Base-by-base conservation (phyloP, 2,329 filamentous ascomycete genomes). In the Beauveria sp. region DNA sequence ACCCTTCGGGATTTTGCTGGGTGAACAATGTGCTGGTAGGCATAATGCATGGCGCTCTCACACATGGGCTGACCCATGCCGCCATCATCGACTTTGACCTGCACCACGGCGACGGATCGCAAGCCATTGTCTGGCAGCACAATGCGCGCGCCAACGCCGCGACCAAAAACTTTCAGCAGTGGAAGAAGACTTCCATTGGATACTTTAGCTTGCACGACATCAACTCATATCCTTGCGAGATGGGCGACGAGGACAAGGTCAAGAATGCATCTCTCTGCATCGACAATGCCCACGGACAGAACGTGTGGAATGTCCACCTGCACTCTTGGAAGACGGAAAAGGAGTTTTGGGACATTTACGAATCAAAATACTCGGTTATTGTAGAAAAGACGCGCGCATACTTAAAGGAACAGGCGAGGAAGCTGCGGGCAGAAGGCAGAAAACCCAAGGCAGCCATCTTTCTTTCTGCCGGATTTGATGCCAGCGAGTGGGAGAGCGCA, bases 191-290 rank as follows among this genome's bases (percentile, higher is more conserved):
- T 0, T 87, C 89, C 0, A 95, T 98, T 68, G 95, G 93, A 10
- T 99, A 99, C 72, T 98, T 96, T 74, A 97, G 93, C 72, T 74
- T 99, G 49, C 95, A 99, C 72, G 95, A 99, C 70, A 97, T 99
- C 77, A 98, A 99, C 74, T 98, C 93, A 0, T 99, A 96, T 70
- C 95, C 96, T 0, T 99, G 95, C 72, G 95, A 99, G 73, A 85
- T 83, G 71, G 95, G 93, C n/a, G 93, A 98, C 64, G 85, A 89
- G 62, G 91, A 95, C 24, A 98, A 98, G 74, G 88, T 98, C 57
- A 91, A 89, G 70, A 96, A 93, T 68, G 95, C 96, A 1, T 97
- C 93, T 76, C 77, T 97, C 28, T 98, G 96, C 72, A 87, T 99
- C 65, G 93, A 98, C 63, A 93, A 93, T 68, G 92, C 93, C 0